Conservation (phyloP, 2,329 filamentous ascomycete genomes). For the Nigrospora oryzae region DNA sequence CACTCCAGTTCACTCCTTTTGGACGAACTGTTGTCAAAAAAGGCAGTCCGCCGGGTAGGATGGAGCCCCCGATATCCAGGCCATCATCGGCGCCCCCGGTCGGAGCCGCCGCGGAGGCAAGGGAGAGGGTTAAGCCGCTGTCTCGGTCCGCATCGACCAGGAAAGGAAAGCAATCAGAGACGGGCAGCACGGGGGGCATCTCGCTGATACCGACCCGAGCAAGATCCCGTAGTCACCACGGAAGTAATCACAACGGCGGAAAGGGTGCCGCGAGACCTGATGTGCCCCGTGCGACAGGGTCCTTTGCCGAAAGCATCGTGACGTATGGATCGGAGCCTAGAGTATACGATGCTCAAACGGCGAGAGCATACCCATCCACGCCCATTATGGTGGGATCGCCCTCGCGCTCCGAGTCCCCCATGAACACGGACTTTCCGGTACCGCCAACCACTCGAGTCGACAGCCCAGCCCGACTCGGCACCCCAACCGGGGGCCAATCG, state of each 20-base stretch:
- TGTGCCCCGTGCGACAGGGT: slow-evolving; percentile 9
- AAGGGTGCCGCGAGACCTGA: not conserved
- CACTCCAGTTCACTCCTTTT: no score
- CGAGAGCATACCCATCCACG: slow-evolving; percentile 16
- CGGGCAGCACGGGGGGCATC: no score
- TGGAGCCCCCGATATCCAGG: no score
- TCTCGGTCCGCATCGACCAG: no score
- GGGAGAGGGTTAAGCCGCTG: no score
- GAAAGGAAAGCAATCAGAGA: no score
- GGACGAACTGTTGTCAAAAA: no score
- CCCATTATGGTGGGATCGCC: slow-evolving; percentile 17
- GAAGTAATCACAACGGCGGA: not conserved
- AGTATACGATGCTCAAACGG: slow-evolving; percentile 22
- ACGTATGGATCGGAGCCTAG: slow-evolving; percentile 22
- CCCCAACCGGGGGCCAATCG: slow-evolving; percentile 3
- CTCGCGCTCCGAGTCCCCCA: slow-evolving; percentile 1
- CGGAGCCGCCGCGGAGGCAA: no score
- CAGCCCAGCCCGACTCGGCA: slow-evolving; percentile 1
- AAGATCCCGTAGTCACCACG: not conserved
- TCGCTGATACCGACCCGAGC: not conserved
- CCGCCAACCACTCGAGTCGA: not conserved
- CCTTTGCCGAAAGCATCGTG: slow-evolving; percentile 23
- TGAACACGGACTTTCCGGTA: not conserved
- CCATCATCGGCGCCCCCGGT: no score
- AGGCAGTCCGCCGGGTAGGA: no score